Percentiles rank a stretch among this genome's conserved stretches.
Conservation (phyloP, 495 filamentous ascomycete species). For the Hypoxylon fuscum region DNA sequence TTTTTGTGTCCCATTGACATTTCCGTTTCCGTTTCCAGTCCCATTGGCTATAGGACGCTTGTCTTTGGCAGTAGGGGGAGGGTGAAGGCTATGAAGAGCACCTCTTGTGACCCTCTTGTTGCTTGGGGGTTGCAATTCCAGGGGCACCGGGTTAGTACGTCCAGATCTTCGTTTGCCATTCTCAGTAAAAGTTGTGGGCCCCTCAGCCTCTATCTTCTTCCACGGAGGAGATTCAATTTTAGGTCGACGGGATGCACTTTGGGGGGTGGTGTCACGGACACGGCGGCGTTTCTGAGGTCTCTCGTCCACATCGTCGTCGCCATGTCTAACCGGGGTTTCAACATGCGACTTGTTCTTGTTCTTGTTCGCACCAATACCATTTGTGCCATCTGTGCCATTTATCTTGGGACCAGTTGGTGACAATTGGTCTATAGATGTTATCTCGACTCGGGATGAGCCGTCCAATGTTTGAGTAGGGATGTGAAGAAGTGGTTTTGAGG, state of each 20-base stretch:
- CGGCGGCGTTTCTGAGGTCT: conserved; percentile 80
- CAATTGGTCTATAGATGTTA: conserved; percentile 27
- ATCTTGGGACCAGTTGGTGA: conserved; percentile 29
- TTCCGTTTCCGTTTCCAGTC: conserved; percentile 36
- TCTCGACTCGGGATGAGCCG: not conserved
- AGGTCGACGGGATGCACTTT: conserved; percentile 44
- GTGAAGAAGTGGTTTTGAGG: too few species aligned
- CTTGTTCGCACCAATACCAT: conserved; percentile 24
- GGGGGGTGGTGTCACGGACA: conserved; percentile 58
- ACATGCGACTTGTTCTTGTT: conserved; percentile 14
- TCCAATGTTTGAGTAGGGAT: not conserved
- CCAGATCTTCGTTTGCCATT: conserved; percentile 89
- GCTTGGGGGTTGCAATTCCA: conserved; percentile 71
- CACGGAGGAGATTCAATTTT: conserved; percentile 83
- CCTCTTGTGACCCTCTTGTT: conserved; percentile 67
- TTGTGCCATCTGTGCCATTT: conserved; percentile 27
- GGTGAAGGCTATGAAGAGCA: conserved; percentile 46
- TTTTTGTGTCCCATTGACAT: conserved; percentile 47
- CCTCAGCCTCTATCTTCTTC: conserved; percentile 88
- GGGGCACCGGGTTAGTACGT: conserved; percentile 77
- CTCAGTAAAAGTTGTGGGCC: conserved; percentile 82
- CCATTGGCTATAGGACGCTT: conserved; percentile 25
- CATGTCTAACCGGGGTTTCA: conserved; percentile 28
- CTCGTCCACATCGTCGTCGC: conserved; percentile 49
- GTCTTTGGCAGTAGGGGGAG: conserved; percentile 33